phyloP scores from a whole-genome alignment of 495 filamentous ascomycete species.

The Neurospora sublineolata region DNA sequence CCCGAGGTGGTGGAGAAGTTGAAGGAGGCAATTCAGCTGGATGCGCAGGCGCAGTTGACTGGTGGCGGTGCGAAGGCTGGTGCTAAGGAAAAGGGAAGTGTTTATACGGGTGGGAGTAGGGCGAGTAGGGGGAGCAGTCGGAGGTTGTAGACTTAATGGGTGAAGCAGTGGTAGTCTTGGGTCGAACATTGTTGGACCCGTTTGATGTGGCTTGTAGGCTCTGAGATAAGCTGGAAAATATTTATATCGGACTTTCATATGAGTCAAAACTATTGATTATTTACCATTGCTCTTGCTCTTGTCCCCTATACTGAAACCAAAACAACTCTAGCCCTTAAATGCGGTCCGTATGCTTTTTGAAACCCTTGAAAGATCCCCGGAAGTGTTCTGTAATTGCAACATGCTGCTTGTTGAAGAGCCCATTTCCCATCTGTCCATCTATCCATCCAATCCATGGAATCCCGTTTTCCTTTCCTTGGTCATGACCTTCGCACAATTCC shows the following conservation, averaged over 20 bases:
- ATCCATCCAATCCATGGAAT: background rate
- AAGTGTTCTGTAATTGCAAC: background rate
- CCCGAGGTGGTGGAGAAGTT: slow-evolving; percentile 38
- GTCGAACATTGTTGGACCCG: background rate
- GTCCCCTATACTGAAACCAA: background rate
- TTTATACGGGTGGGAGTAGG: background rate
- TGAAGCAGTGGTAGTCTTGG: background rate
- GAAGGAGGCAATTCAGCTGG: slow-evolving; percentile 38
- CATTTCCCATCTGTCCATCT: background rate
- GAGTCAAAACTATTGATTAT: background rate
- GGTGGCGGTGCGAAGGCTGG: slow-evolving; percentile 6
- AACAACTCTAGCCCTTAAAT: background rate
- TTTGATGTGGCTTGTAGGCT: background rate
- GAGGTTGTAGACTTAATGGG: background rate
- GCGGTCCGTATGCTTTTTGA: background rate
- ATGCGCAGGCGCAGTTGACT: slow-evolving; percentile 23
- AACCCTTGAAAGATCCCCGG: background rate
- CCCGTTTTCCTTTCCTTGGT: background rate
- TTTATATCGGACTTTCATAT: background rate
- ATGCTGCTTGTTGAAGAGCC: background rate
- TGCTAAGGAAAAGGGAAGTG: slow-evolving; percentile 2
- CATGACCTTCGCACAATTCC: background rate
- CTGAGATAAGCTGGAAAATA: background rate
- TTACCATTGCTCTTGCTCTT: background rate
- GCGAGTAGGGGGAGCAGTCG: background rate